Conservation (phyloP, 148 eudicot genomes). For the Euryodendron excelsum region DNA sequence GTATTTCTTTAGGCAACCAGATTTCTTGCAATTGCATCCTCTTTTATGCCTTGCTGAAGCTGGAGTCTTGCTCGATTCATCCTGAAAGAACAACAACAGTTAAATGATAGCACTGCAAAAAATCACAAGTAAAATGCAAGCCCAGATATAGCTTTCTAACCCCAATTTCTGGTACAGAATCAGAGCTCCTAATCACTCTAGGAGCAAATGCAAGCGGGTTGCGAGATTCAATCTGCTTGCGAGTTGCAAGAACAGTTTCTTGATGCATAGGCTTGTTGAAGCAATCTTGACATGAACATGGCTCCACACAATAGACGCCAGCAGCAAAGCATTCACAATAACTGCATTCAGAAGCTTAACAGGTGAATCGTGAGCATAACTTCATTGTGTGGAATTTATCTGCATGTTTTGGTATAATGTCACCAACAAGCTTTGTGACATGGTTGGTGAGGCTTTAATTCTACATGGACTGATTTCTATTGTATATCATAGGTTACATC, state of each 20-base stretch:
- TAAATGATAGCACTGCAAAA: neutral
- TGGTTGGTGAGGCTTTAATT: neutral
- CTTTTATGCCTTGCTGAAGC: slow-evolving; percentile 98
- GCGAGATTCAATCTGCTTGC: slow-evolving; percentile 95
- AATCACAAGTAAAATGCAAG: slow-evolving; percentile 4
- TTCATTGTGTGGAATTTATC: neutral
- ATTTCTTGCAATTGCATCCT: slow-evolving; percentile 99
- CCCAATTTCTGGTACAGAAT: slow-evolving; percentile 53
- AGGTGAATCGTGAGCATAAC: slow-evolving; percentile 11
- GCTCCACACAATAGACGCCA: slow-evolving; percentile 96
- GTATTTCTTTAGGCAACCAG: slow-evolving; percentile 88
- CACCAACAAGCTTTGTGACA: neutral
- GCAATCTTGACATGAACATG: slow-evolving; percentile 92
- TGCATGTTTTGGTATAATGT: neutral
- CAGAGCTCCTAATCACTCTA: slow-evolving; percentile 75
- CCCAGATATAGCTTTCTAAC: slow-evolving; percentile 29
- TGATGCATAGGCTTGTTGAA: slow-evolving; percentile 95
- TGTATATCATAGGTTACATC: no score
- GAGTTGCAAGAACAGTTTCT: slow-evolving; percentile 85
- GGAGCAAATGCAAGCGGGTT: slow-evolving; percentile 99
- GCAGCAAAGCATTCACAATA: slow-evolving; percentile 99
- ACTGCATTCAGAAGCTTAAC: slow-evolving; percentile 41
- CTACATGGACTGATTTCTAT: slow-evolving; percentile 5
- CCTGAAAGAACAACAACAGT: slow-evolving; percentile 44
- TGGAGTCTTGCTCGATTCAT: slow-evolving; percentile 78